Conservation (phyloP, 1,284 basidiomycete species). For the Trametes polyzona region DNA sequence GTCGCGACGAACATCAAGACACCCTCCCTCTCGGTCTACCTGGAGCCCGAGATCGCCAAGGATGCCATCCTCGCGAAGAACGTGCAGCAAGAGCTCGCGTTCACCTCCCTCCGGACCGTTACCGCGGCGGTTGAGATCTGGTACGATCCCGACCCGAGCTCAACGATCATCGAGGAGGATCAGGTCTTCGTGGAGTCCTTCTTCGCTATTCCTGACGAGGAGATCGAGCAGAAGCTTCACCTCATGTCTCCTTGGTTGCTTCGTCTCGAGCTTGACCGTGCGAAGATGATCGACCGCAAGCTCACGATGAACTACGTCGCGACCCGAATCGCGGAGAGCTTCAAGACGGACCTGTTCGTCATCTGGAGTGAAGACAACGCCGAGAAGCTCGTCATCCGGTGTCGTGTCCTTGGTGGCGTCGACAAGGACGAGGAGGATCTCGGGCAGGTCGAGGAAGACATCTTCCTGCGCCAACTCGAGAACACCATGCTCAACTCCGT, state of each 20-base stretch:
- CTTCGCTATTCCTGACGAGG: slow-evolving; percentile 99
- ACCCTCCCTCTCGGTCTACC: slow-evolving; percentile 91
- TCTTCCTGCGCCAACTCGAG: slow-evolving; percentile 95
- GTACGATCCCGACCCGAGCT: slow-evolving; percentile 94
- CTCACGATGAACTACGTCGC: slow-evolving; percentile 97
- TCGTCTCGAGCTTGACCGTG: slow-evolving; percentile 95
- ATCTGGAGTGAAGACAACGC: slow-evolving; percentile 99
- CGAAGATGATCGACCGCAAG: slow-evolving; percentile 98
- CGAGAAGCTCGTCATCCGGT: slow-evolving; percentile 96
- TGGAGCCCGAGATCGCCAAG: slow-evolving; percentile 73
- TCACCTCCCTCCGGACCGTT: slow-evolving; percentile 93
- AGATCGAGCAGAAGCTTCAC: slow-evolving; percentile 90
- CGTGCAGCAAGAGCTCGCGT: slow-evolving; percentile 92
- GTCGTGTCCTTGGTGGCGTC: slow-evolving; percentile 87
- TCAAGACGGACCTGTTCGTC: slow-evolving; percentile 96
- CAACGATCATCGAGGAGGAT: slow-evolving; percentile 97
- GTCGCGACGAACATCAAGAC: slow-evolving; percentile 99
- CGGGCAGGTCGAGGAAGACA: slow-evolving; percentile 86
- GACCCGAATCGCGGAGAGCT: slow-evolving; percentile 90
- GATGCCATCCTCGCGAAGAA: slow-evolving; percentile 76
- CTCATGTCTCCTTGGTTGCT: slow-evolving; percentile 97
- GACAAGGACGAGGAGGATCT: slow-evolving; percentile 91
- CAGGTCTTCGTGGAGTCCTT: slow-evolving; percentile 96
- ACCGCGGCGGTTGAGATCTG: slow-evolving; percentile 97
- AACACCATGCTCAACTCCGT: slow-evolving; percentile 98